Base-by-base conservation (phyloP, 1,284 basidiomycete species). In the Cryptococcus deneoformans region DNA sequence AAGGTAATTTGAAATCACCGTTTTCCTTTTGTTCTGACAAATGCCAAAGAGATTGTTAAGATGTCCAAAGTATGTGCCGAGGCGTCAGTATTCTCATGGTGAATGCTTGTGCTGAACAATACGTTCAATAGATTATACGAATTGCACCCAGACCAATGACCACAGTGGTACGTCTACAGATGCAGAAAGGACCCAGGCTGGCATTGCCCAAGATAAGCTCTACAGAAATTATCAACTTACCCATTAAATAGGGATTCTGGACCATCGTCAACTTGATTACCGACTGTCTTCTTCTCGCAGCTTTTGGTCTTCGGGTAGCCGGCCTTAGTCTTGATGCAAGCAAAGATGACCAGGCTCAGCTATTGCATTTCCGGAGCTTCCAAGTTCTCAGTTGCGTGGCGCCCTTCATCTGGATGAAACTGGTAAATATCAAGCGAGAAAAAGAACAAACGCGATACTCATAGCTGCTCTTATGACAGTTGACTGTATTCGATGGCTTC, bases 351-450 rank as follows among this genome's bases (percentile, higher is more conserved):
- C 51, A 67, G 36, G 66, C 72, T 12, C 57, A 78, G 70, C 20
- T 72, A 58, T 46, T 76, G 80, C 85, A 86, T 52, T 73, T 89
- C n/a, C 80, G 76, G 58, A 92, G 90, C 72, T 95, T 94, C 79
- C 91, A 92, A 71, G 82, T 90, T 20, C 77, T 95, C 38, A 90
- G 89, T 79, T 91, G 88, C 71, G 90, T 88, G 5, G 84, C 90
- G 1, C 92, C 91, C 0, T 82, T 93, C 44, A 87, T 93, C 50
- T 94, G 91, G 90, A 90, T 90, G 84, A 91, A 88, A 70, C 78
- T 92, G 16, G 80, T 93, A 35, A 88, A 89, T 8, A 3, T n/a
- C 37, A 16, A 3, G 6, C 12, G 5, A 11, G 24, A n/a, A n/a
- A 24, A 20, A 11, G 43, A 6, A 10, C 24, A 44, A 8, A n/a